Percentiles rank a stretch among this genome's conserved stretches.
phyloP scores from a whole-genome alignment of 495 filamentous ascomycete species.

The Hyphodiscus hymeniophilus region DNA sequence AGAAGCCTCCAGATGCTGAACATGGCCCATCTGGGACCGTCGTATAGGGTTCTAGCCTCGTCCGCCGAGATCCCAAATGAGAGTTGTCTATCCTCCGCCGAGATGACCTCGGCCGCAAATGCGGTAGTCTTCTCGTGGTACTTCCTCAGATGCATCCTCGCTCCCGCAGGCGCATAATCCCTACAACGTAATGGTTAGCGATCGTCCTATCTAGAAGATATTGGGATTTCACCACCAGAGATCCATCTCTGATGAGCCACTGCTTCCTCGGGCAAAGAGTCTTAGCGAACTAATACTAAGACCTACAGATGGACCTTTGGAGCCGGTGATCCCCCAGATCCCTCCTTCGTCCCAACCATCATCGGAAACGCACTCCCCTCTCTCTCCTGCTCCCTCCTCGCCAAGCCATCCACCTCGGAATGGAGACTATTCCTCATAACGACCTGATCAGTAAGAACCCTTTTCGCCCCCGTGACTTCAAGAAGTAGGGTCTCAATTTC shows the following conservation, averaged over 20 bases:
- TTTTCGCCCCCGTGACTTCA: constrained; percentile 10
- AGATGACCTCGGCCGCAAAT: constrained; percentile 5
- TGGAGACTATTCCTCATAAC: neutral
- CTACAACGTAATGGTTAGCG: too few species aligned
- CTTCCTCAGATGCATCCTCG: constrained; percentile 8
- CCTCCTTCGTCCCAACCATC: neutral
- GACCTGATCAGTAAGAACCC: constrained; percentile 6
- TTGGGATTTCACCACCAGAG: too few species aligned
- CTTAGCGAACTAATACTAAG: too few species aligned
- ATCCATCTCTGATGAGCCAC: too few species aligned
- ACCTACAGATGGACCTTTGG: constrained; percentile 16
- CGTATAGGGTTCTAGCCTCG: neutral
- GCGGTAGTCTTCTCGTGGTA: constrained; percentile 1
- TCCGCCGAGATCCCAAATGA: neutral
- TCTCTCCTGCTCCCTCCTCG: neutral
- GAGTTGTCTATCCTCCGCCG: constrained; percentile 5
- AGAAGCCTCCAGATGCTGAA: constrained; percentile 16
- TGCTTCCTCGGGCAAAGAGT: too few species aligned
- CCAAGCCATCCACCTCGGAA: neutral
- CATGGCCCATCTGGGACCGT: constrained; percentile 16
- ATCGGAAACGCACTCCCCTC: neutral
- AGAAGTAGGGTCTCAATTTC: constrained; percentile 9
- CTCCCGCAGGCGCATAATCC: constrained; percentile 12
- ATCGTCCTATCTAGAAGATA: too few species aligned
- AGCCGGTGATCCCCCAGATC: constrained; percentile 7